Percentiles rank a stretch among this genome's conserved stretches.
These are phyloP conservation scores for Eimeria maxima DNA, from an alignment of 169 alveolate genomes.

Conservation along the genomic window DNA sequence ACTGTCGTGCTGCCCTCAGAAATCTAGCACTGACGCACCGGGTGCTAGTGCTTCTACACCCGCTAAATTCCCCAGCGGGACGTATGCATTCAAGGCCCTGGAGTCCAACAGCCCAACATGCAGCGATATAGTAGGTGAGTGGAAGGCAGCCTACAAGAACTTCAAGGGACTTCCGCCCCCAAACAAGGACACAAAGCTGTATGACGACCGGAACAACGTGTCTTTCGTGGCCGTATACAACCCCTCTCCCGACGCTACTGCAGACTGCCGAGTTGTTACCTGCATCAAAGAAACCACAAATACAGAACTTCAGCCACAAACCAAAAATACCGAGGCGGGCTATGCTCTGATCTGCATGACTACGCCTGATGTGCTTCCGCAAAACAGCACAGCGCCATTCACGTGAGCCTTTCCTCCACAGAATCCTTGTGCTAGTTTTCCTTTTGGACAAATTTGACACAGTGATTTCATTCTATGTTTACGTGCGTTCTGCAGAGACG, in stretches of 20 bases:
- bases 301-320: background rate
- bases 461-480: too few species aligned
- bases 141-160: slow-evolving; percentile 53
- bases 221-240: slow-evolving; percentile 25
- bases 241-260: slow-evolving; percentile 22
- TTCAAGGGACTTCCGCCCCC: slow-evolving; percentile 35
- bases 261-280: slow-evolving; percentile 48
- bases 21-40: background rate
- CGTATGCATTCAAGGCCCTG: background rate
- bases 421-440: background rate
- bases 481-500: background rate
- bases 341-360: background rate
- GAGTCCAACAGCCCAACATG: background rate
- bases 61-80: background rate
- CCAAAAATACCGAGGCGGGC: background rate
- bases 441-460: background rate
- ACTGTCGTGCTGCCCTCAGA: background rate
- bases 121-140: background rate
- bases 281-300: background rate
- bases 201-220: background rate
- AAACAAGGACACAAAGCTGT: background rate
- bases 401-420: background rate
- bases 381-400: background rate
- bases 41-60: background rate
- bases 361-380: slow-evolving; percentile 4